Evolutionary conservation across 164 flowering plant species (phyloP).

Genomic region (Dillenia turbinata): DNA sequence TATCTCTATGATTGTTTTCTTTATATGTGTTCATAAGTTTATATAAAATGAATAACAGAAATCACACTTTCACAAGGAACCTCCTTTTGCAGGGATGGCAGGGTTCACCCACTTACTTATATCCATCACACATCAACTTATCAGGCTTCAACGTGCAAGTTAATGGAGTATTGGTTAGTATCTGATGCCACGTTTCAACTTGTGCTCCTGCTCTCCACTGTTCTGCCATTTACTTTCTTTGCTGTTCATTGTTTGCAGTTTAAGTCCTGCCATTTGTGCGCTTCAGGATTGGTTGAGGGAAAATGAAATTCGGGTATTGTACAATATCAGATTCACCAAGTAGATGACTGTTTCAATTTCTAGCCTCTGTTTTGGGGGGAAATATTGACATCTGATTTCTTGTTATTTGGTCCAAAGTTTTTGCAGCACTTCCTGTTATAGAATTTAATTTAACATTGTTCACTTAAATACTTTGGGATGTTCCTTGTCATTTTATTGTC

Average conservation of each 20-base stretch:
- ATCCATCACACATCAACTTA: slow-evolving; percentile 93
- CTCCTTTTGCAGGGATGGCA: slow-evolving; percentile 51
- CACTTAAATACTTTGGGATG: too few relatives aligned
- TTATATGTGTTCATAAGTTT: neutral
- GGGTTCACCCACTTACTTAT: slow-evolving; percentile 82
- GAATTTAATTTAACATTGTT: too few relatives aligned
- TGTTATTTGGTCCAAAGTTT: neutral
- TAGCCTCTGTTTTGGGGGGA: neutral
- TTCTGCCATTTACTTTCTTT: slow-evolving; percentile 6
- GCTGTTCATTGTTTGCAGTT: slow-evolving; percentile 39
- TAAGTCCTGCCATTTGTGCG: slow-evolving; percentile 82
- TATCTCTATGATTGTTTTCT: slow-evolving; percentile 1
- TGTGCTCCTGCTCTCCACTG: neutral
- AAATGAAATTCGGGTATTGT: slow-evolving; percentile 76
- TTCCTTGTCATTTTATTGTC: too few relatives aligned
- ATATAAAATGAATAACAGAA: too few relatives aligned
- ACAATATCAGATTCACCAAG: slow-evolving; percentile 2
- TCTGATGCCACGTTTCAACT: neutral
- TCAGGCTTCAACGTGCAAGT: slow-evolving; percentile 96
- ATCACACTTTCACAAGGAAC: neutral
- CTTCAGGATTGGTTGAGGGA: slow-evolving; percentile 79
- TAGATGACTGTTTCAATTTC: neutral
- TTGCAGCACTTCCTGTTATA: too few relatives aligned
- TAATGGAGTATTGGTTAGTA: slow-evolving; percentile 90
- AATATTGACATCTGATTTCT: neutral